Evolutionary conservation across 768 basidiomycete genomes (phyloP).

Genomic region (Lactifluus volemus): DNA sequence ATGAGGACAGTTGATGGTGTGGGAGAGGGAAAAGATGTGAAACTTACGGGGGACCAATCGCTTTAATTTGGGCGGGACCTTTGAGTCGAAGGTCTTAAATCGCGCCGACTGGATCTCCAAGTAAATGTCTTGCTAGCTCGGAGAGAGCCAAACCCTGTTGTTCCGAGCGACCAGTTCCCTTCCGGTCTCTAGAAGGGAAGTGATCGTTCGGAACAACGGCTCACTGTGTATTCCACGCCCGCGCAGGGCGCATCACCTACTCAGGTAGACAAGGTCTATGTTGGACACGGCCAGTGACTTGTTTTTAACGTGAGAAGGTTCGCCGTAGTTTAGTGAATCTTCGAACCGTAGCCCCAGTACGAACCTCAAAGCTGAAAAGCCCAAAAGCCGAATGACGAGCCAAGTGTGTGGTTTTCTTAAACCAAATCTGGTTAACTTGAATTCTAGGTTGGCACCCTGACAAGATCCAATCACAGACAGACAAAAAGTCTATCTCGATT

Average conservation of each 20-base stretch:
- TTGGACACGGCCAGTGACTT: too few species aligned
- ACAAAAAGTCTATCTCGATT: conserved; percentile 16
- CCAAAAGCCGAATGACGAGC: background rate
- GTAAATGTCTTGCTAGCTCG: conserved; percentile 1
- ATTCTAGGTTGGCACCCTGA: background rate
- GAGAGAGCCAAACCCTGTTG: conserved; percentile 4
- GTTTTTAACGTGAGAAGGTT: background rate
- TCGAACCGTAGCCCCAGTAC: background rate
- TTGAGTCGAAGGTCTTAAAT: conserved; percentile 9
- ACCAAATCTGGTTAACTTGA: conserved; percentile 4
- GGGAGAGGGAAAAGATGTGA: background rate
- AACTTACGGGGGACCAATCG: background rate
- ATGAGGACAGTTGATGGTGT: background rate
- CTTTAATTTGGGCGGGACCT: conserved; percentile 15
- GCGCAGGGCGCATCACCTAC: background rate
- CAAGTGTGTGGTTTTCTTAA: conserved; percentile 1
- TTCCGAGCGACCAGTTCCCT: conserved; percentile 16
- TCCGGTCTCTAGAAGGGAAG: background rate
- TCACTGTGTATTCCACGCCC: background rate
- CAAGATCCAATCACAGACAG: conserved; percentile 4
- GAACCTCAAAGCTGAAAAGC: background rate
- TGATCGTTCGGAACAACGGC: too few species aligned
- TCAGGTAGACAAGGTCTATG: background rate
- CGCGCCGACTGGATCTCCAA: conserved; percentile 6
- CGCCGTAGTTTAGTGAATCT: background rate